Base-by-base conservation (phyloP, 306 rosid genomes). In the Fragaria nilgerrensis region DNA sequence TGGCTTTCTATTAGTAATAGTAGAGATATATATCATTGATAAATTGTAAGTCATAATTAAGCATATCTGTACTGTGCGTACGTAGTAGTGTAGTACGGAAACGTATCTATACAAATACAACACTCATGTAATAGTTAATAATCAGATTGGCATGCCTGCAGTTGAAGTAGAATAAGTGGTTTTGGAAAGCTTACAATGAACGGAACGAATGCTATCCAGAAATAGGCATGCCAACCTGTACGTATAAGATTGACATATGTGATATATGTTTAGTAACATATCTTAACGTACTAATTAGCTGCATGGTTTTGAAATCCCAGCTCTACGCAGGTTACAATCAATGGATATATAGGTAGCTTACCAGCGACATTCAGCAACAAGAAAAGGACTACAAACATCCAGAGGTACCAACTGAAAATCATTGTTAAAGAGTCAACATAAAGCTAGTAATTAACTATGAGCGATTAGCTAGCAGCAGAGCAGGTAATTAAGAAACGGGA, bases 151-250 rank as follows among this genome's bases (percentile, higher is more conserved):
- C 58, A 52, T 19, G 58, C 27, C 61, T 22, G 62, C 62, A n/a
- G 9, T n/a, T 55, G 62, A 55, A 55, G 29, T 55, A 22, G 62
- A 55, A n/a, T n/a, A 22, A 22, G 59, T 9, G 23, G 20, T 25
- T 22, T 56, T 12, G 4, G 20, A n/a, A 14, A 73, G 69, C 82
- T 82, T 68, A 82, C 85, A 16, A 68, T 6, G 53, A 78, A 69
- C 11, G 85, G 85, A 47, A 74, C n/a, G 73, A 82, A 82, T 29
- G 85, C 58, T 68, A 82, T 48, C 85, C 85, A 82, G 48, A 82
- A 82, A 52, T 82, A 82, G 17, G 74, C 37, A 78, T 82, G 82
- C 82, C 45, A 73, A 68, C 85, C 85, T 82, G 7, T 6, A 36
- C 34, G 79, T 48, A 58, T 53, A 64, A 63, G 43, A 64, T 14